A percentile compares a stretch with the other conserved stretches of the same genome.
Conservation (phyloP, 805 yeast species). For the Hemisphaericaspora nanyangensis region DNA sequence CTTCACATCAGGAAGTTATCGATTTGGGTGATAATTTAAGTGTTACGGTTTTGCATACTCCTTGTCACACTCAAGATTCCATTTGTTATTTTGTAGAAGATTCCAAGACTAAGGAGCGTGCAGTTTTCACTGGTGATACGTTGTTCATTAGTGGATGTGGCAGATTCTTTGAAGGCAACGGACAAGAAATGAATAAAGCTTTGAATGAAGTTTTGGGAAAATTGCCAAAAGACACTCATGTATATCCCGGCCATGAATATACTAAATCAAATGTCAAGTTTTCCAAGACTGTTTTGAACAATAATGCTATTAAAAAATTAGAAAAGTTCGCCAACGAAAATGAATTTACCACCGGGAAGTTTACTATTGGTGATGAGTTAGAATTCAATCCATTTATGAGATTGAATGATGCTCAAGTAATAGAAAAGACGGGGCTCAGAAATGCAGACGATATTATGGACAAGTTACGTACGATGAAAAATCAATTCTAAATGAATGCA, state of each 20-base stretch:
- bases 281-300: conserved; percentile 58
- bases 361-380: conserved; percentile 81
- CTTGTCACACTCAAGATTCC: conserved; percentile 97
- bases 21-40: conserved; percentile 61
- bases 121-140: conserved; percentile 95
- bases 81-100: conserved; percentile 82
- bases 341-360: conserved; percentile 80
- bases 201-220: conserved; percentile 54
- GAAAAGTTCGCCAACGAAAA: conserved; percentile 47
- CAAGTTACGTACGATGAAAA: conserved; percentile 72
- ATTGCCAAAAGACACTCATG: conserved; percentile 66
- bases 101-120: conserved; percentile 54
- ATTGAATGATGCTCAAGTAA: conserved; percentile 59
- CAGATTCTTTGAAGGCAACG: conserved; percentile 89
- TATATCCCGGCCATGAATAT: conserved; percentile 96
- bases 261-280: conserved; percentile 79
- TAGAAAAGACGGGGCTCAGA: conserved; percentile 51
- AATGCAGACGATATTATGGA: conserved; percentile 62
- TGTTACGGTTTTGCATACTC: conserved; percentile 85
- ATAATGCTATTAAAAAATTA: conserved; percentile 52
- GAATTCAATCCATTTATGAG: conserved; percentile 88
- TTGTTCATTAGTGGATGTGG: conserved; percentile 95
- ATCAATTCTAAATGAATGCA: conserved; percentile 41
- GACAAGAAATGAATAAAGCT: conserved; percentile 72
- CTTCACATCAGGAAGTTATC: conserved; percentile 58